Evolutionary conservation across 441 rosid genomes (phyloP).

Genomic region (Hura crepitans): DNA sequence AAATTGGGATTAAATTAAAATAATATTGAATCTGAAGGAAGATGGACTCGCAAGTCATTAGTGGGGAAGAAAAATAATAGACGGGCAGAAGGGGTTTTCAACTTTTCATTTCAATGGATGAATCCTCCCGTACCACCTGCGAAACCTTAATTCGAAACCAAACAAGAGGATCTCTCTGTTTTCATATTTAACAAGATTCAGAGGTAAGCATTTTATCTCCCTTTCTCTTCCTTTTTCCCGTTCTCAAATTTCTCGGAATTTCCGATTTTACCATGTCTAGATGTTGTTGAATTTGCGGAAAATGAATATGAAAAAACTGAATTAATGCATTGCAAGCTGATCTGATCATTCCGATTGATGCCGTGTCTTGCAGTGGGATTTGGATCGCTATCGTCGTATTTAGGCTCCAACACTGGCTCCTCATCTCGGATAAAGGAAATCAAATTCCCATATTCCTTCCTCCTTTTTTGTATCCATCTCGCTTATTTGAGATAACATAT

Average conservation of each 20-base stretch:
- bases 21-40: not conserved
- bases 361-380: conserved; percentile 6
- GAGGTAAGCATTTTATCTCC: not conserved
- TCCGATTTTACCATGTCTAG: not conserved
- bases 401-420: not conserved
- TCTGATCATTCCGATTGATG: conserved; percentile 3
- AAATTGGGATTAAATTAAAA: not conserved
- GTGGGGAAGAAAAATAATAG: conserved; percentile 5
- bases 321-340: conserved; percentile 8
- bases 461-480: not conserved
- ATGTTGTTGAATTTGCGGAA: not conserved
- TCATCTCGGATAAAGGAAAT: not conserved
- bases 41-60: conserved; percentile 15
- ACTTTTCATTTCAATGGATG: conserved; percentile 4
- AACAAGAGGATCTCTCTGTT: not conserved
- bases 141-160: not conserved
- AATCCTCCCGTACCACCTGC: not conserved
- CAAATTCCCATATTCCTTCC: not conserved
- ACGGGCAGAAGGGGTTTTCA: not conserved
- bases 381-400: conserved; percentile 1
- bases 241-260: not conserved
- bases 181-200: not conserved
- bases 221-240: not conserved
- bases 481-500: conserved; percentile 5
- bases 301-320: too few species aligned